Evolutionary conservation across 305 asterid genomes (phyloP).

Genomic region (Plantago rigida): DNA sequence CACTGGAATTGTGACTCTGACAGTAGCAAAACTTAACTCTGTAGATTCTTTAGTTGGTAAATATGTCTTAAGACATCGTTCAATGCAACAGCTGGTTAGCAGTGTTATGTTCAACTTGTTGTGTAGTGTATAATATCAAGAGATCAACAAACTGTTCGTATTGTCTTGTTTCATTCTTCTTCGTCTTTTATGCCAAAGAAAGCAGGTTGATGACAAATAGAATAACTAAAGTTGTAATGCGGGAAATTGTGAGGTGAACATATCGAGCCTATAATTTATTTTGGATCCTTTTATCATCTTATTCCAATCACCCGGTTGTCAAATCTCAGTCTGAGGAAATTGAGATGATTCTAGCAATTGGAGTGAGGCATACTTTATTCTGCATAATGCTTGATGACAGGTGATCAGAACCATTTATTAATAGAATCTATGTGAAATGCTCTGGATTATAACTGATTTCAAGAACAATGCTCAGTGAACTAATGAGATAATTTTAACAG

Average conservation of each 20-base stretch:
- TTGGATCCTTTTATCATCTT: not conserved
- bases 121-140: constrained; percentile 5
- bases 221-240: no score
- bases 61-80: not conserved
- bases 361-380: not conserved
- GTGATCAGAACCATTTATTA: no score
- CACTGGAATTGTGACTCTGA: not conserved
- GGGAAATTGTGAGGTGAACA: no score
- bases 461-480: constrained; percentile 7
- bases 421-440: not conserved
- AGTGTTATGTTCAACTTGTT: not conserved
- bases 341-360: not conserved
- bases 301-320: not conserved
- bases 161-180: not conserved
- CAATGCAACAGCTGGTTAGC: constrained; percentile 7
- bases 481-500: not conserved
- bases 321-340: not conserved
- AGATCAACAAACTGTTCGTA: not conserved
- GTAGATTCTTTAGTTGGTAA: constrained; percentile 3
- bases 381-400: not conserved
- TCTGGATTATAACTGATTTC: not conserved
- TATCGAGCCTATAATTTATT: no score
- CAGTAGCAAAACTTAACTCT: not conserved
- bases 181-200: not conserved
- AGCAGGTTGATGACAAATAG: no score